A percentile compares a stretch with the other conserved stretches of the same genome.
phyloP scores from a whole-genome alignment of 257 asterid genomes.

The Paraleonurus japonicus region DNA sequence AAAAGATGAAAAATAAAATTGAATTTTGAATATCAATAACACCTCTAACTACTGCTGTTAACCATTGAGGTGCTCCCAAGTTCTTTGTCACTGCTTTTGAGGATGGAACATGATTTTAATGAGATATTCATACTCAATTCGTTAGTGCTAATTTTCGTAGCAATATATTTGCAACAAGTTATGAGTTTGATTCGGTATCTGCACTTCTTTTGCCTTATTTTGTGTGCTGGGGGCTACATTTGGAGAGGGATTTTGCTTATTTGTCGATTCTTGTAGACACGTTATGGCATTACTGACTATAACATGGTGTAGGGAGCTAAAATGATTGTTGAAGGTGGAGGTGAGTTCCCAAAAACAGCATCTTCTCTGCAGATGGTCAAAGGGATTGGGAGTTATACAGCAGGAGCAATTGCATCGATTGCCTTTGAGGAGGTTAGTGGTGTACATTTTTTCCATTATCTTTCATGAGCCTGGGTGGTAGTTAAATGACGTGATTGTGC shows the following conservation, averaged over 20 bases:
- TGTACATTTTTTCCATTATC: not conserved
- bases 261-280: slow-evolving; percentile 8
- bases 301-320: slow-evolving; percentile 71
- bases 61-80: not conserved
- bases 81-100: slow-evolving; percentile 1
- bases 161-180: slow-evolving; percentile 10
- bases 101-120: not conserved
- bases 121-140: not conserved
- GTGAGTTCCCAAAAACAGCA: slow-evolving; percentile 78
- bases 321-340: slow-evolving; percentile 78
- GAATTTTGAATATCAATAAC: not conserved
- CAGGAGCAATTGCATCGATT: slow-evolving; percentile 96
- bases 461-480: not conserved
- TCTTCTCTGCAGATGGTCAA: slow-evolving; percentile 68
- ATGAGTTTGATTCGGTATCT: slow-evolving; percentile 4
- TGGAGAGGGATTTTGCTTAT: not conserved
- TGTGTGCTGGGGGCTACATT: not conserved
- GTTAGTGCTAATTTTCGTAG: not conserved
- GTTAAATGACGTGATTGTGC: slow-evolving; percentile 20
- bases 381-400: slow-evolving; percentile 95
- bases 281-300: not conserved
- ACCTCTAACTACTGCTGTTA: slow-evolving; percentile 3
- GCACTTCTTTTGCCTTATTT: not conserved
- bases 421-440: slow-evolving; percentile 79
- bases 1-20: not conserved